Evolutionary conservation across 345 rosid species (phyloP).

Genomic region (Eucalyptus cloeziana): DNA sequence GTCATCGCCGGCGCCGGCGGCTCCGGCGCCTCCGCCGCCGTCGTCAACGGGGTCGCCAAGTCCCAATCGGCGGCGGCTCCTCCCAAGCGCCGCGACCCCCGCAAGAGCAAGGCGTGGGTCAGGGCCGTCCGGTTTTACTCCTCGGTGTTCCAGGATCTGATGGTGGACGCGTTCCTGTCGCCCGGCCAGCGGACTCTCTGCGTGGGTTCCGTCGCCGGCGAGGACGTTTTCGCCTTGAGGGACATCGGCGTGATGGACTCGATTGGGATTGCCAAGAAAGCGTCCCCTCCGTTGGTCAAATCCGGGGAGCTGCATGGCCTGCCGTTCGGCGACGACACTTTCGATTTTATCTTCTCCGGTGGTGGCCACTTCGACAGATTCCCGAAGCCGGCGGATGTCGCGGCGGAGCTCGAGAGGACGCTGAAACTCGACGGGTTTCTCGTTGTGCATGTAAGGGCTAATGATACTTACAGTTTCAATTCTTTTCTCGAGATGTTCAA

Average conservation of each 20-base stretch:
- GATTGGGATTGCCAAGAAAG: conserved; percentile 60
- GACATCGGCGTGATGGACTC: conserved; percentile 72
- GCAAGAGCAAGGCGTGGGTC: conserved; percentile 63
- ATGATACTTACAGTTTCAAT: conserved; percentile 91
- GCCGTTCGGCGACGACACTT: conserved; percentile 42
- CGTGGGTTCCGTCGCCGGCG: conserved; percentile 57
- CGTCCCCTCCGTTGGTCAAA: conserved; percentile 58
- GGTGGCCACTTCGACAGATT: conserved; percentile 50
- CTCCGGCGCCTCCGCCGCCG: conserved; percentile 10
- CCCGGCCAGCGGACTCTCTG: conserved; percentile 57
- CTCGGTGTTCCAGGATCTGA: conserved; percentile 78
- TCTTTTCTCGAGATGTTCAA: conserved; percentile 85
- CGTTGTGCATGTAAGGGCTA: conserved; percentile 72
- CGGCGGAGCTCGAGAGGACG: conserved; percentile 65
- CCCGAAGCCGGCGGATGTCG: conserved; percentile 41
- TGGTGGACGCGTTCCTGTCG: conserved; percentile 62
- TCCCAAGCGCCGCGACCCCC: conserved; percentile 22
- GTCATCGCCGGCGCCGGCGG: conserved; percentile 31
- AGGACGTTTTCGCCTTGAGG: conserved; percentile 66
- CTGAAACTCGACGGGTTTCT: conserved; percentile 82
- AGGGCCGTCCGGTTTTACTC: conserved; percentile 62
- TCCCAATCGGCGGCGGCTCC: background rate
- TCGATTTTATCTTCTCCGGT: conserved; percentile 85
- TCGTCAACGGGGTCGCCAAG: background rate
- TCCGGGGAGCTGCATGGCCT: conserved; percentile 36